These are phyloP conservation scores for Huntiella savannae DNA, from an alignment of 2,329 filamentous ascomycete species.

Conservation along the genomic window DNA sequence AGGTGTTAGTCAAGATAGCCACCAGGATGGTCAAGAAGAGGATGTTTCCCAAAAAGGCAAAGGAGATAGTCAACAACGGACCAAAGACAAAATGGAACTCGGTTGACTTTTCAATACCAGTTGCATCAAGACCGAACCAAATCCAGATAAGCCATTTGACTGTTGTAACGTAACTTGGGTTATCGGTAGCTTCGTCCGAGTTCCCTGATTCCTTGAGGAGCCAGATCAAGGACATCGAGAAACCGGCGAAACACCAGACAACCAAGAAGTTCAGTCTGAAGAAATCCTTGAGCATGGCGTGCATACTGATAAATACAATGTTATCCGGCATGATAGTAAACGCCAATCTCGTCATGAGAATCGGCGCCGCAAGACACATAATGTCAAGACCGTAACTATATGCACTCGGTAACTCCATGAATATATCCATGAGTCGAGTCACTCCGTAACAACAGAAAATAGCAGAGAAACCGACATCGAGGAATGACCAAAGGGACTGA, in stretches of 20 bases:
- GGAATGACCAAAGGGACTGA: constrained; percentile 56
- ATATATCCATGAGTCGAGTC: constrained; percentile 38
- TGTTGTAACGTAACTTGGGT: constrained; percentile 32
- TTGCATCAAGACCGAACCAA: constrained; percentile 56
- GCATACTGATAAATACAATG: constrained; percentile 53
- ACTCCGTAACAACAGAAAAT: constrained; percentile 44
- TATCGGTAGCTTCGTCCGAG: constrained; percentile 14
- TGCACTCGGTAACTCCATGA: constrained; percentile 21
- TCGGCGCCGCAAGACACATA: constrained; percentile 45
- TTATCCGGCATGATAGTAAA: constrained; percentile 60
- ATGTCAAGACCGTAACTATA: constrained; percentile 42
- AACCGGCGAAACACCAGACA: constrained; percentile 51
- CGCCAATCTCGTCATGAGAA: constrained; percentile 50
- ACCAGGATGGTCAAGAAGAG: constrained; percentile 58
- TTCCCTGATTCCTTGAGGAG: constrained; percentile 21
- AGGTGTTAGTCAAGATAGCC: constrained; percentile 54
- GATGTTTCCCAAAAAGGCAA: constrained; percentile 57
- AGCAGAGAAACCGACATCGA: constrained; percentile 47
- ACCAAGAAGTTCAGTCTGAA: constrained; percentile 46
- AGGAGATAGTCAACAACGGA: constrained; percentile 49
- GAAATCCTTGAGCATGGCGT: constrained; percentile 59
- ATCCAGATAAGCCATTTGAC: constrained; percentile 65
- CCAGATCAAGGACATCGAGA: constrained; percentile 51
- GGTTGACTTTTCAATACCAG: constrained; percentile 29
- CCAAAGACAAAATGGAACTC: constrained; percentile 50